Evolutionary conservation across 108 stramenopile genomes (phyloP).

Genomic region (Hondaea fermentalgiana): DNA sequence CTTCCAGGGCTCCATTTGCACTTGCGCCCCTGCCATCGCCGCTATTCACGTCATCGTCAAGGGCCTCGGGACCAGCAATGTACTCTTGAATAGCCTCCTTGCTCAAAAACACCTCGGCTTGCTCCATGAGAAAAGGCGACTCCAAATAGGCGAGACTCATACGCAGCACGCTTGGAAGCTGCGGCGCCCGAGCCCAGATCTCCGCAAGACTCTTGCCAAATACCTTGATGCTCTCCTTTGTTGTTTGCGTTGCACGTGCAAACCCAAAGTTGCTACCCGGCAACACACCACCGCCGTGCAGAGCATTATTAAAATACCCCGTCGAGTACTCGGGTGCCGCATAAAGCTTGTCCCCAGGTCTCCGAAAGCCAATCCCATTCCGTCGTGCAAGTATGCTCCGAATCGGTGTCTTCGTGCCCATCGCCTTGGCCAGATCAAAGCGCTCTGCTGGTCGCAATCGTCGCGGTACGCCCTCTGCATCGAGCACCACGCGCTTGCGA

Average conservation of each 20-base stretch:
- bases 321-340: not conserved
- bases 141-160: not conserved
- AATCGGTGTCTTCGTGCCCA: not conserved
- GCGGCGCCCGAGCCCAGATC: not conserved
- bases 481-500: not conserved
- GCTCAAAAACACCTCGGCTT: not conserved
- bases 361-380: not conserved
- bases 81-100: not conserved
- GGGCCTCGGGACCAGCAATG: not conserved
- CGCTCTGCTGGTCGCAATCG: not conserved
- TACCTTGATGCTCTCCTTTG: not conserved
- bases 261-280: slow-evolving; percentile 14
- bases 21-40: not conserved
- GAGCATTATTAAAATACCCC: not conserved
- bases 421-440: not conserved
- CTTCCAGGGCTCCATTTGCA: too few species aligned
- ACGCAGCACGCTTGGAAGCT: not conserved
- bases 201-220: slow-evolving; percentile 1
- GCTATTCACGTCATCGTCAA: not conserved
- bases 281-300: not conserved
- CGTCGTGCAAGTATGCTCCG: not conserved
- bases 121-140: not conserved
- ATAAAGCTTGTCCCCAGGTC: not conserved
- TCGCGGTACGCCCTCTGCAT: not conserved
- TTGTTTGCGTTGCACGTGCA: not conserved